Base-by-base conservation (phyloP, 352 stramenopile species). In the Phytophthora ramorum region DNA sequence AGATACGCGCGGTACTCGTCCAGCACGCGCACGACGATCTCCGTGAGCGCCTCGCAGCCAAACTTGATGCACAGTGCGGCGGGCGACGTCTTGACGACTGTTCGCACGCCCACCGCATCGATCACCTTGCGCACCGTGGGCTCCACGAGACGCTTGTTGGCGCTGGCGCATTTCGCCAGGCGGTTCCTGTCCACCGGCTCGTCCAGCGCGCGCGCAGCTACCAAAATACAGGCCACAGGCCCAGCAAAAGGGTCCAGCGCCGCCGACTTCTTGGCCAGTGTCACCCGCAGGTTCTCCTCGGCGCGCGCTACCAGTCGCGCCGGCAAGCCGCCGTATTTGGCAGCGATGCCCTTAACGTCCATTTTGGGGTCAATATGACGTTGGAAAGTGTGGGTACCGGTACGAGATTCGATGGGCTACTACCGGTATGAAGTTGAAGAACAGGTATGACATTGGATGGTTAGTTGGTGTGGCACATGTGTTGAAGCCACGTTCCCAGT, bases 1-100 rank as follows among this genome's bases (percentile, higher is more conserved):
- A 72, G 28, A 47, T 62, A 74, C 44, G 32, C 26, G 20, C 61
- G 54, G 59, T 92, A 92, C 53, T 89, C 79, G 26, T 70, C 71
- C 49, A 85, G 67, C 35, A 93, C 81, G 46, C 74, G 78, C 19
- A 72, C 63, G 6, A 91, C 83, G 45, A 86, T 76, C 60, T 91
- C 82, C 14, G 79, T 79, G 51, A 93, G 82, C 16, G 63, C 71
- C 37, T 86, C 78, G 38, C 85, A 93, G 38, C 85, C 85, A 34
- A 90, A 88, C 22, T 87, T 85, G 59, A 93, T 88, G 46, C 85
- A 93, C 7, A 93, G 68, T 7, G 81, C 78, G 5, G 78, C 63
- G 4, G 82, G 76, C 2, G 79, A 83, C 19, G 75, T 75, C 58
- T 83, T 71, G 7, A 90, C 64, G 9, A 87, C 69, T 3, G 74